Base-by-base conservation (phyloP, 2,329 filamentous ascomycete genomes). In the Paramyrothecium sp. region DNA sequence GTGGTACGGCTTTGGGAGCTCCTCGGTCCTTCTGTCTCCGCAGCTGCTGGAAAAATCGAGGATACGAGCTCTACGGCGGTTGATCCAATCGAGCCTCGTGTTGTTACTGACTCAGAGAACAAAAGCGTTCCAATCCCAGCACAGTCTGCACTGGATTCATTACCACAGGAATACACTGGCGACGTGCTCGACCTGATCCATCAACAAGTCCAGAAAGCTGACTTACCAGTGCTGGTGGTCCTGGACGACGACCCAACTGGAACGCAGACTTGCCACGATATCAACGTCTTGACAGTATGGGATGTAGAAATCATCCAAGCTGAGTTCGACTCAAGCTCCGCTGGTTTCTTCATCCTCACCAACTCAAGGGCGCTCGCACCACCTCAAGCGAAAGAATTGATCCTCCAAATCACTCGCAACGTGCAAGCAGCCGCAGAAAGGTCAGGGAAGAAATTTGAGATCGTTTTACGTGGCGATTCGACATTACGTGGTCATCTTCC, bases 331-430 rank as follows among this genome's bases (percentile, higher is more conserved):
- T 67, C 67, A 16, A 69, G 64, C 8, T 60, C 61, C 1, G 67
- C 67, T 2, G 82, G 82, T 8, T 85, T 86, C 72, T 86, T 86
- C 71, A 84, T 85, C 59, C 71, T 85, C 3, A 85, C 82, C 20
- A 85, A 85, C 64, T 84, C 81, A 4, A 78, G 82, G 12, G 82
- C 83, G 3, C 69, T 85, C 4, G 78, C 79, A 20, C 75, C 80
- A 0, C 64, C 68, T 1, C 74, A 78, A 50, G 82, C 82, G 2
- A 70, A 74, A 20, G 57, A 58, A 0, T 71, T 85, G 2, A 79
- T 83, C 56, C 63, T 66, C 17, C 74, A 76, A 17, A 83, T 86
- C 53, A 82, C 79, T 64, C 57, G 63, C 5, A 81, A 81, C 56
- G 66, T 85, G n/a, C 68, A 75, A 17, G 57, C 66, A n/a, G 82